phyloP scores from a whole-genome alignment of 768 basidiomycete species.

The Termitomyces bulborhizus region DNA sequence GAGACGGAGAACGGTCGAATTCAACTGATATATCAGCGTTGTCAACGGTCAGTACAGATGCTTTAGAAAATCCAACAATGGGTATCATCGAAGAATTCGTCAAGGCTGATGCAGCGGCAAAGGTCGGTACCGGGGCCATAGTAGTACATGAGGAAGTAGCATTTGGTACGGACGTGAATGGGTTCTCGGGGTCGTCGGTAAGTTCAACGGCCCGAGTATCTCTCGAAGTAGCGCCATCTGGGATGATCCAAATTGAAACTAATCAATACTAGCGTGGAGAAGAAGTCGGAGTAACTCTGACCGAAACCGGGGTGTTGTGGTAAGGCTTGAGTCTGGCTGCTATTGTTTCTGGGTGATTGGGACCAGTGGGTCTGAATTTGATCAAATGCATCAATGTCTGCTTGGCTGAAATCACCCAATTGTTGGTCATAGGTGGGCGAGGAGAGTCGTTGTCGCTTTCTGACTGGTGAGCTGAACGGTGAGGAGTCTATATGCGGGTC shows the following conservation, averaged over 20 bases:
- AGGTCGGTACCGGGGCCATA: slow-evolving; percentile 6
- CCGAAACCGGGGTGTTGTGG: not conserved
- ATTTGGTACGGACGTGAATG: slow-evolving; percentile 22
- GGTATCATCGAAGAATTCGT: not conserved
- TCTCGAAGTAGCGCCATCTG: not conserved
- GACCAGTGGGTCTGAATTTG: slow-evolving; percentile 38
- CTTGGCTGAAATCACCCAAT: slow-evolving; percentile 43
- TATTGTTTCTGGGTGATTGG: slow-evolving; percentile 8
- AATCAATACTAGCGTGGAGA: not conserved
- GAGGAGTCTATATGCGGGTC: slow-evolving; percentile 15
- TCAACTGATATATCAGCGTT: slow-evolving; percentile 10
- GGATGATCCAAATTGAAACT: not conserved
- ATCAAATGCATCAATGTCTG: slow-evolving; percentile 51
- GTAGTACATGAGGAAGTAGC: slow-evolving; percentile 2
- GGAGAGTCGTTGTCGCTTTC: slow-evolving; percentile 58
- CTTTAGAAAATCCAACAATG: slow-evolving; percentile 21
- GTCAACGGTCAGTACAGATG: slow-evolving; percentile 15
- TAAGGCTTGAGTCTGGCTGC: not conserved
- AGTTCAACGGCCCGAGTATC: slow-evolving; percentile 4
- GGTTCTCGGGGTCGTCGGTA: slow-evolving; percentile 38
- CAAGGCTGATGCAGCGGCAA: slow-evolving; percentile 14
- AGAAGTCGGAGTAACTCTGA: not conserved
- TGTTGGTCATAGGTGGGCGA: slow-evolving; percentile 61
- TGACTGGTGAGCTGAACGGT: slow-evolving; percentile 35
- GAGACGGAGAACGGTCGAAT: slow-evolving; percentile 29